A percentile compares a stretch with the other conserved stretches of the same genome.
Conservation (phyloP, 2,329 filamentous ascomycete species). For the Geosmithia flava region DNA sequence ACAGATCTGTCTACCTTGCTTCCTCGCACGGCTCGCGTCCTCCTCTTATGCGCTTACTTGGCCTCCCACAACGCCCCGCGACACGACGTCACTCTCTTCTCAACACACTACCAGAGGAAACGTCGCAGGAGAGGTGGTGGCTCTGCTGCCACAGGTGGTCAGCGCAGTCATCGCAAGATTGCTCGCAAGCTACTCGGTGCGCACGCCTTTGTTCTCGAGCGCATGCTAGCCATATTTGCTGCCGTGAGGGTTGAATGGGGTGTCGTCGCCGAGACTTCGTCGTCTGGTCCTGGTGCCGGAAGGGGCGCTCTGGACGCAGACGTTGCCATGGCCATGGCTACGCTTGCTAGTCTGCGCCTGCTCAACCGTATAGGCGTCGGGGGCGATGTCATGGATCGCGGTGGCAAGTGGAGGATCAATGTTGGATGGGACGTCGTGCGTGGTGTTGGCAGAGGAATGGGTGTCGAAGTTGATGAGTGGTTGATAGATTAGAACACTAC, state of each 20-base stretch:
- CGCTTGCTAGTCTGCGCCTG: conserved; percentile 57
- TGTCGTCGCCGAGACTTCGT: conserved; percentile 11
- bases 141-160: conserved; percentile 17
- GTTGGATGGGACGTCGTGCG: conserved; percentile 68
- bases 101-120: conserved; percentile 46
- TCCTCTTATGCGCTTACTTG: conserved; percentile 68
- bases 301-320: conserved; percentile 35
- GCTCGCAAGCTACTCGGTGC: conserved; percentile 66
- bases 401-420: conserved; percentile 65
- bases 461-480: conserved; percentile 71
- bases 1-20: conserved; percentile 44
- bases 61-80: conserved; percentile 67
- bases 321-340: conserved; percentile 55
- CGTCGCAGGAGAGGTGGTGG: conserved; percentile 37
- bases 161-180: conserved; percentile 55
- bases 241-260: conserved; percentile 49
- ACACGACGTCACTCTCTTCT: conserved; percentile 66
- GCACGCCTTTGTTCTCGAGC: conserved; percentile 64
- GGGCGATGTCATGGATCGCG: conserved; percentile 53
- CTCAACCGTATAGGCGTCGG: conserved; percentile 49
- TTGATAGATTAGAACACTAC: conserved; percentile 53
- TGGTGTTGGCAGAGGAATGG: conserved; percentile 57
- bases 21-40: conserved; percentile 60
- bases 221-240: conserved; percentile 66
- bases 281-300: conserved; percentile 1